Conservation (phyloP, 352 stramenopile genomes). For the Phytophthora pseudosyringae region DNA sequence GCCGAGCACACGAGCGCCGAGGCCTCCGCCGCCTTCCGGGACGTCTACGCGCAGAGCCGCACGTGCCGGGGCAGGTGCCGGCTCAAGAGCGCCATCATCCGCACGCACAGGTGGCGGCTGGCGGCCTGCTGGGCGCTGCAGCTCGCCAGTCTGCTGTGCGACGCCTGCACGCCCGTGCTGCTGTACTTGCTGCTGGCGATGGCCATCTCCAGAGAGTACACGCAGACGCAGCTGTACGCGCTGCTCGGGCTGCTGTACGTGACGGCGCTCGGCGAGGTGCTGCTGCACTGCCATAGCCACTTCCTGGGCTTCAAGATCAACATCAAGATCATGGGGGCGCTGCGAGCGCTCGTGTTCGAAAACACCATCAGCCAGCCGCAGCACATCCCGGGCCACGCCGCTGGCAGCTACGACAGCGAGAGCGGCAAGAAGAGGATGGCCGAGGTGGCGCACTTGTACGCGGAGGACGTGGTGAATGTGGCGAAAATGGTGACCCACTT, state of each 20-base stretch:
- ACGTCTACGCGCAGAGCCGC: slow-evolving; percentile 30
- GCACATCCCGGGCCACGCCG: slow-evolving; percentile 25
- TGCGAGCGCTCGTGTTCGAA: slow-evolving; percentile 47
- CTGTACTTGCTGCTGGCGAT: slow-evolving; percentile 52
- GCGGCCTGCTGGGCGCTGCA: slow-evolving; percentile 46
- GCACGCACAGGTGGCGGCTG: slow-evolving; percentile 40
- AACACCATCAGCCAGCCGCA: slow-evolving; percentile 41
- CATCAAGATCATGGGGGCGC: slow-evolving; percentile 39
- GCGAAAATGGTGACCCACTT: slow-evolving; percentile 34
- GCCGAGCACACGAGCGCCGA: slow-evolving; percentile 45
- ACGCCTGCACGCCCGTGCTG: slow-evolving; percentile 45
- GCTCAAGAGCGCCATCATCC: slow-evolving; percentile 42
- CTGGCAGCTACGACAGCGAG: slow-evolving; percentile 30
- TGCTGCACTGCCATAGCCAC: slow-evolving; percentile 36
- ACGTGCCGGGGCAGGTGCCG: slow-evolving; percentile 15
- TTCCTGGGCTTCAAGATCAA: slow-evolving; percentile 48
- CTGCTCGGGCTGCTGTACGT: slow-evolving; percentile 38
- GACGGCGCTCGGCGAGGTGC: slow-evolving; percentile 33
- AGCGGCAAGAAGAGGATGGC: slow-evolving; percentile 45
- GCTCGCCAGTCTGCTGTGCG: slow-evolving; percentile 45
- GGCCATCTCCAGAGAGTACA: slow-evolving; percentile 38
- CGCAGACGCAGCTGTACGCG: slow-evolving; percentile 29
- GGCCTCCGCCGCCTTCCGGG: slow-evolving; percentile 35
- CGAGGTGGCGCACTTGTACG: slow-evolving; percentile 44
- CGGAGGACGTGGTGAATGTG: slow-evolving; percentile 34